phyloP scores from a whole-genome alignment of 1,284 basidiomycete genomes.

The Marasmius oreades region DNA sequence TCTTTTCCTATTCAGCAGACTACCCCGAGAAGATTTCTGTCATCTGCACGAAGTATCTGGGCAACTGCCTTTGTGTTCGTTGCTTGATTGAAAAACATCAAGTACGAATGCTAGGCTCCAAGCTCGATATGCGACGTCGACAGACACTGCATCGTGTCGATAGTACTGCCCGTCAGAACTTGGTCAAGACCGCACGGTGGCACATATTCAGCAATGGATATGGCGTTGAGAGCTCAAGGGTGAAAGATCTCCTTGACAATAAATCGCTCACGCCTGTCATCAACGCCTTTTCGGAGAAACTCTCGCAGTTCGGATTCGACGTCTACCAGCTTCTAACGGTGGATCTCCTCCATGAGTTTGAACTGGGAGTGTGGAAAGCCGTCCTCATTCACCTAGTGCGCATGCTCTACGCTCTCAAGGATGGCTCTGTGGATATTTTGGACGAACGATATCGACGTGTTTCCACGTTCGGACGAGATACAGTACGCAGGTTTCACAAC shows the following conservation, averaged over 20 bases:
- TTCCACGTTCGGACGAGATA: constrained; percentile 21
- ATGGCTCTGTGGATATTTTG: constrained; percentile 4
- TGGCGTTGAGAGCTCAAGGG: constrained; percentile 1
- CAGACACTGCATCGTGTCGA: constrained; percentile 4
- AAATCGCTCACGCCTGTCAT: too few species aligned
- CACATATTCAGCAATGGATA: constrained; percentile 16
- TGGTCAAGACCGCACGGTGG: too few species aligned
- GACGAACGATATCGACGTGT: constrained; percentile 4
- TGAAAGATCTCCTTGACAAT: constrained; percentile 13
- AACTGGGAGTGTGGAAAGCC: constrained; percentile 24
- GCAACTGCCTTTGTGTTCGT: too few species aligned
- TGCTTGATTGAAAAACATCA: constrained; percentile 15
- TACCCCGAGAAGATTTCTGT: constrained; percentile 30
- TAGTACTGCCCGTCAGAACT: constrained; percentile 3
- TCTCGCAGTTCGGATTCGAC: constrained; percentile 18
- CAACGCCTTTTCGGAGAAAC: not conserved
- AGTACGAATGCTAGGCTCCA: constrained; percentile 20
- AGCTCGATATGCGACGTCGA: constrained; percentile 14
- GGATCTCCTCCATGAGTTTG: not conserved
- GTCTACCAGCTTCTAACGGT: not conserved
- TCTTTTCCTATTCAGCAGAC: constrained; percentile 25
- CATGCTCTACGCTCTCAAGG: constrained; percentile 14
- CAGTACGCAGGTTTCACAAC: constrained; percentile 27
- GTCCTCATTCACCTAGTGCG: constrained; percentile 21
- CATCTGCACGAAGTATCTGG: constrained; percentile 24